phyloP scores from a whole-genome alignment of 163 green algal genomes.

The Volvox carteri region DNA sequence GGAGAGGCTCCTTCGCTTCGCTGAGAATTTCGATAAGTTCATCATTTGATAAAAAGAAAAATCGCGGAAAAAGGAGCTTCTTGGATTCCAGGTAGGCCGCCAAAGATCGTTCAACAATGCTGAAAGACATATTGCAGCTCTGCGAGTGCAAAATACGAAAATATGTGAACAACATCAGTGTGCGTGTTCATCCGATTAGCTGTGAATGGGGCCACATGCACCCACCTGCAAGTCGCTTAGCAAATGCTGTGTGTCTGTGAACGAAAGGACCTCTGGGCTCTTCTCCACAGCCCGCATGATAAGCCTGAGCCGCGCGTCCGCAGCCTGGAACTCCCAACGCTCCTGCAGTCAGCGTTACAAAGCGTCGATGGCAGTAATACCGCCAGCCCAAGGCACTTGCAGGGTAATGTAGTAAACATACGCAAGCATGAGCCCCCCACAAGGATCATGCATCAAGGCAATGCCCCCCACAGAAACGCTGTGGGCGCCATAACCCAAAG shows the following conservation, averaged over 20 bases:
- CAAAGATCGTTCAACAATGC: conserved; percentile 72
- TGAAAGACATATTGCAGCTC: conserved; percentile 57
- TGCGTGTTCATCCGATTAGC: too few species aligned
- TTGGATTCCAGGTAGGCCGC: conserved; percentile 78
- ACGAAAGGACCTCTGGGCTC: conserved; percentile 65
- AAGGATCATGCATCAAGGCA: too few species aligned
- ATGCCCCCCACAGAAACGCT: too few species aligned
- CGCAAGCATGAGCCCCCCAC: too few species aligned
- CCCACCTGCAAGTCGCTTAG: conserved; percentile 72
- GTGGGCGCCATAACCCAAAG: too few species aligned
- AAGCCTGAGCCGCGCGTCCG: conserved; percentile 75
- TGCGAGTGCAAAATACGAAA: not conserved
- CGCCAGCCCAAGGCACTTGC: too few species aligned
- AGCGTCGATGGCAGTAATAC: too few species aligned
- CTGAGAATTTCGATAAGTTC: conserved; percentile 80
- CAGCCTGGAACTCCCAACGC: conserved; percentile 70
- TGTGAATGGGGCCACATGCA: too few species aligned
- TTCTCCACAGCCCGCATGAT: conserved; percentile 71
- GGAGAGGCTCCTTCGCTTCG: conserved; percentile 72
- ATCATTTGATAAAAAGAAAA: conserved; percentile 82
- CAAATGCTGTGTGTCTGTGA: conserved; percentile 72
- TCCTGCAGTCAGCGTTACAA: conserved; percentile 18
- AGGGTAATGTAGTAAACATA: too few species aligned
- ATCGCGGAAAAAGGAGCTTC: conserved; percentile 77
- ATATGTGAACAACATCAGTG: not conserved